Percentiles rank a stretch among this genome's conserved stretches.
Evolutionary conservation across 306 rosid genomes (phyloP).

Genomic region (Carpinus fangiana): DNA sequence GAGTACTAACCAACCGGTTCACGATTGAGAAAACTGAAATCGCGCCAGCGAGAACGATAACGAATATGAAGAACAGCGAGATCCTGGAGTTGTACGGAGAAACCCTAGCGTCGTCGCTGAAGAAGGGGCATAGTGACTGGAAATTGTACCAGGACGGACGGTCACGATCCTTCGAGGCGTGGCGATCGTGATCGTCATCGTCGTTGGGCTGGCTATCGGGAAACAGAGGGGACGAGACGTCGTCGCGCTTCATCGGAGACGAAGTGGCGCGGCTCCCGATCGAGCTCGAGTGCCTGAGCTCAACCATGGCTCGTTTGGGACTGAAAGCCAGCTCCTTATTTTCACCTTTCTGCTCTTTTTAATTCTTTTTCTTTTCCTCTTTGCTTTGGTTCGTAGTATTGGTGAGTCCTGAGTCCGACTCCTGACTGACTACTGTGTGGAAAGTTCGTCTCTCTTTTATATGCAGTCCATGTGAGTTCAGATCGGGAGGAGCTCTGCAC

Average conservation of each 20-base stretch:
- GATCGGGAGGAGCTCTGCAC: slow-evolving; percentile 2
- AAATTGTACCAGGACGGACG: slow-evolving; percentile 54
- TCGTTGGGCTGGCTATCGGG: slow-evolving; percentile 50
- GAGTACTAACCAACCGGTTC: slow-evolving; percentile 54
- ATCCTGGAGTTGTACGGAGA: slow-evolving; percentile 64
- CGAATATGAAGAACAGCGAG: slow-evolving; percentile 46
- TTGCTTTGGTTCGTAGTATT: background rate
- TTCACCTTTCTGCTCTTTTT: background rate
- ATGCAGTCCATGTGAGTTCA: slow-evolving; percentile 27
- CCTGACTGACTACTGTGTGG: background rate
- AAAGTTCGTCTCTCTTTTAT: background rate
- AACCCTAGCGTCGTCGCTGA: slow-evolving; percentile 82
- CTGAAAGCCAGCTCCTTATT: slow-evolving; percentile 35
- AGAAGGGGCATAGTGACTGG: slow-evolving; percentile 50
- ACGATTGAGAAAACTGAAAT: slow-evolving; percentile 58
- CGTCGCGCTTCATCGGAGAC: slow-evolving; percentile 92
- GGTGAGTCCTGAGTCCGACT: no score
- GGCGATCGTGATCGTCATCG: slow-evolving; percentile 70
- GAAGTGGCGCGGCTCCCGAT: slow-evolving; percentile 68
- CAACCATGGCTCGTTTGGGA: slow-evolving; percentile 78
- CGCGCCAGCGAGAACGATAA: slow-evolving; percentile 47
- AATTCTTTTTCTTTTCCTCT: background rate
- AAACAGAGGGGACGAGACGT: slow-evolving; percentile 60
- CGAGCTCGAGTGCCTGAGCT: slow-evolving; percentile 79
- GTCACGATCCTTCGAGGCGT: slow-evolving; percentile 73